These are phyloP conservation scores for Phytophthora melonis DNA, from an alignment of 352 stramenopile genomes.

Conservation along the genomic window DNA sequence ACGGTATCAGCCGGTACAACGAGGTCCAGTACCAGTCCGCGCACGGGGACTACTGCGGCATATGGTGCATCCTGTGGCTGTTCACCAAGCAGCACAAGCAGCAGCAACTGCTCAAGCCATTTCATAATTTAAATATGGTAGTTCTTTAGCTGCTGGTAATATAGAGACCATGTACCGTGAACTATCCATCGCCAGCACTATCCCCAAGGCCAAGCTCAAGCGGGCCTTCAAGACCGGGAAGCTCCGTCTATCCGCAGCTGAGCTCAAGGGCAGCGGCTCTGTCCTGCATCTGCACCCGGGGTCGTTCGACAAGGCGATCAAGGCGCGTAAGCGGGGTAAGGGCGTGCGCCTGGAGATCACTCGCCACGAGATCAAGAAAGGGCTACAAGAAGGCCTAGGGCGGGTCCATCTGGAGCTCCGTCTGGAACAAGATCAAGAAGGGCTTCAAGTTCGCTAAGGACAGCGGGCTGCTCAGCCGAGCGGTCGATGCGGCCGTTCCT, in stretches of 20 bases:
- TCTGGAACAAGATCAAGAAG: constrained; percentile 28
- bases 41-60: neutral
- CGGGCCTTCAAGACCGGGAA: neutral
- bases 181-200: neutral
- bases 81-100: neutral
- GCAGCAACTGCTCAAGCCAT: neutral
- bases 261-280: neutral
- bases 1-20: constrained; percentile 5
- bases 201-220: neutral
- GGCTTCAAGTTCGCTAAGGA: constrained; percentile 31
- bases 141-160: neutral
- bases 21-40: neutral
- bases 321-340: neutral
- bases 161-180: neutral
- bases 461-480: neutral
- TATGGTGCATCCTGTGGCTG: neutral
- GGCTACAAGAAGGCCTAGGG: neutral
- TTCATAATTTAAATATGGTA: constrained; percentile 4
- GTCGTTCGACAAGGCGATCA: neutral
- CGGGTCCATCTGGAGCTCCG: neutral
- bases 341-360: neutral
- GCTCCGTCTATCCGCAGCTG: neutral
- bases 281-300: neutral
- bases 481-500: neutral
- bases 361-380: neutral